A percentile compares a stretch with the other conserved stretches of the same genome.
Evolutionary conservation across 2,329 filamentous ascomycete genomes (phyloP).

Genomic region (Colletotrichum zoysiae): DNA sequence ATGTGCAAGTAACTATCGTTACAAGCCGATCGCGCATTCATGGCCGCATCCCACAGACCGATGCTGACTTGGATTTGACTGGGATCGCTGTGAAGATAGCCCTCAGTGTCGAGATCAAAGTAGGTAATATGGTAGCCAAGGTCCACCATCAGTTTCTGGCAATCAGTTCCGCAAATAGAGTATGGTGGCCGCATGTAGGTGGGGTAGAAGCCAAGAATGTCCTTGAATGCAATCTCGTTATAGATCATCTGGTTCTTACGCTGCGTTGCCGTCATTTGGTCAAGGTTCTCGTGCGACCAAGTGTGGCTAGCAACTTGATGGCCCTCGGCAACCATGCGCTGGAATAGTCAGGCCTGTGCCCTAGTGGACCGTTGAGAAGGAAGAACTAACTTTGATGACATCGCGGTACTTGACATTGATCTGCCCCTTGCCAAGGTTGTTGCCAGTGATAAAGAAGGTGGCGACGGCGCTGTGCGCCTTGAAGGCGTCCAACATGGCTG

Average conservation of each 20-base stretch:
- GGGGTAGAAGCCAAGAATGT: conserved; percentile 59
- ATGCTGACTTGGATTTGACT: conserved; percentile 48
- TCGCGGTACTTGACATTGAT: conserved; percentile 50
- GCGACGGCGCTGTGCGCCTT: conserved; percentile 49
- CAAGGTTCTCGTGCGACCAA: conserved; percentile 60
- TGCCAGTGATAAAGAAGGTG: conserved; percentile 54
- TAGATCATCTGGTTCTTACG: conserved; percentile 56
- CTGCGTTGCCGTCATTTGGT: conserved; percentile 49
- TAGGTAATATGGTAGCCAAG: conserved; percentile 37
- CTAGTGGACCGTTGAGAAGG: too few species aligned
- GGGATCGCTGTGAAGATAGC: conserved; percentile 42
- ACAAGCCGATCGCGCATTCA: conserved; percentile 47
- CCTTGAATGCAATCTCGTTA: conserved; percentile 60
- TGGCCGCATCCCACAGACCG: conserved; percentile 51
- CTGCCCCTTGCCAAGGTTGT: conserved; percentile 51
- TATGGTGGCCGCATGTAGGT: conserved; percentile 57
- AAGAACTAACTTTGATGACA: conserved; percentile 51
- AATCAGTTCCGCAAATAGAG: conserved; percentile 43
- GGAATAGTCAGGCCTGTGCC: conserved; percentile 3
- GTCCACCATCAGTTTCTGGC: conserved; percentile 34
- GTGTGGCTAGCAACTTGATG: conserved; percentile 64
- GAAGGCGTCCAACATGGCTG: conserved; percentile 51
- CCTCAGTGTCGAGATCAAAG: conserved; percentile 48
- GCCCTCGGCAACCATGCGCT: conserved; percentile 58
- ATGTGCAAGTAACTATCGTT: conserved; percentile 45